Conservation (phyloP, 2,329 filamentous ascomycete genomes). For the Parascedosporium putredinis region DNA sequence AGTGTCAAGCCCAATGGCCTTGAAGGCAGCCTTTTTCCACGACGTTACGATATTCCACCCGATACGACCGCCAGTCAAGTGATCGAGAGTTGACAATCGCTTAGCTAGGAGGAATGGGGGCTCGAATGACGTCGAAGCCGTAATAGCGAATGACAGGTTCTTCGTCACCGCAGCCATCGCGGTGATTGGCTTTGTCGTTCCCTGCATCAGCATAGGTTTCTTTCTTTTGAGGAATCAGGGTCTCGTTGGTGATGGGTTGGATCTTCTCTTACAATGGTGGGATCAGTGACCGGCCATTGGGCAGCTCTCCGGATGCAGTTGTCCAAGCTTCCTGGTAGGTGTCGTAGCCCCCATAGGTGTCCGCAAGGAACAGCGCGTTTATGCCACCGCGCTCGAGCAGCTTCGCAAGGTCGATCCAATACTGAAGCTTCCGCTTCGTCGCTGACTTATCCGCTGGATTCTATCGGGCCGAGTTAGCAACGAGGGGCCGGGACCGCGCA, state of each 20-base stretch:
- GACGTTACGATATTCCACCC: conserved; percentile 58
- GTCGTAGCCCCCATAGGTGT: conserved; percentile 55
- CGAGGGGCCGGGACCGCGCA: neutral
- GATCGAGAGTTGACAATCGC: conserved; percentile 51
- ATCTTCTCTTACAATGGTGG: conserved; percentile 41
- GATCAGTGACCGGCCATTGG: conserved; percentile 57
- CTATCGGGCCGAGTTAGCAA: conserved; percentile 19
- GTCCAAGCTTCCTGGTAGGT: conserved; percentile 48
- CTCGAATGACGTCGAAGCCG: conserved; percentile 52
- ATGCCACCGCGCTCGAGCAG: conserved; percentile 51
- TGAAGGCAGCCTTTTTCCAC: conserved; percentile 49
- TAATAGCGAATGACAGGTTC: conserved; percentile 52
- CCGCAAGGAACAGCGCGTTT: conserved; percentile 55
- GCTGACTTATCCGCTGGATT: conserved; percentile 51
- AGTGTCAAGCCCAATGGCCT: conserved; percentile 48
- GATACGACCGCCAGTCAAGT: conserved; percentile 49
- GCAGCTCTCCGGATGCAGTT: conserved; percentile 51
- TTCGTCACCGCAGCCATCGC: conserved; percentile 60
- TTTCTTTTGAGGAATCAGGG: neutral
- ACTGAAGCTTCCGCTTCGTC: conserved; percentile 48
- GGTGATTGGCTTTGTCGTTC: conserved; percentile 52
- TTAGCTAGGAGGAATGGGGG: conserved; percentile 52
- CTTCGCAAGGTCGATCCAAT: conserved; percentile 55
- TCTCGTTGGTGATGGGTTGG: neutral
- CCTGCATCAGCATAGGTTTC: too few relatives aligned